A percentile compares a stretch with the other conserved stretches of the same genome.
Conservation (phyloP, 176 grass and related monocot species). For the Juncus inflexus region DNA sequence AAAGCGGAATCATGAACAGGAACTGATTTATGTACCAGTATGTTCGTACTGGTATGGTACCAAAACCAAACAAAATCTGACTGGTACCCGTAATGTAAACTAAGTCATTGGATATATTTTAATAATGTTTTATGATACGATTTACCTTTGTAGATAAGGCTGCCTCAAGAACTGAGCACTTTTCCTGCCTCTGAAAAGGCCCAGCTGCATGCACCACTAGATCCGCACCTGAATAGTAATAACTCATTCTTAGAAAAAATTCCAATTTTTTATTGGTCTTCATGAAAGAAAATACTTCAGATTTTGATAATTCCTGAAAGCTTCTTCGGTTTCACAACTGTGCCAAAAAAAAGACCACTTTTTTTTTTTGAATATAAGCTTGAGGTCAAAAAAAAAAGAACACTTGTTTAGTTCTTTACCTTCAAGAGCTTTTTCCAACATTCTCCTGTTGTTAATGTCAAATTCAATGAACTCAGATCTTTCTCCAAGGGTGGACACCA, state of each 20-base stretch:
- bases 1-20: conserved; percentile 1
- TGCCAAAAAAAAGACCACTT: neutral
- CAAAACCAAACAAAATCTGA: no score
- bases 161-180: conserved; percentile 65
- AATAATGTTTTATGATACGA: neutral
- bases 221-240: conserved; percentile 47
- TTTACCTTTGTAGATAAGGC: conserved; percentile 84
- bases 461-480: conserved; percentile 63
- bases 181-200: conserved; percentile 62
- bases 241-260: neutral
- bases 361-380: neutral
- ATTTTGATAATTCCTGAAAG: neutral
- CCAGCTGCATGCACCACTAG: conserved; percentile 86
- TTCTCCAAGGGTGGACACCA: conserved; percentile 57
- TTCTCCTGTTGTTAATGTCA: conserved; percentile 41
- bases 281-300: neutral
- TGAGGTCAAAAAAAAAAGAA: conserved; percentile 5
- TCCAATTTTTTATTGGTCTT: neutral
- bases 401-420: conserved; percentile 24
- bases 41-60: no score
- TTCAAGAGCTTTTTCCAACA: conserved; percentile 53
- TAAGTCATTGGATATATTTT: neutral
- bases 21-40: no score
- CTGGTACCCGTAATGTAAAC: no score
- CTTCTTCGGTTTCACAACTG: neutral